A percentile compares a stretch with the other conserved stretches of the same genome.
Evolutionary conservation across 495 filamentous ascomycete genomes (phyloP).

Genomic region (Chaetomium fimeti): DNA sequence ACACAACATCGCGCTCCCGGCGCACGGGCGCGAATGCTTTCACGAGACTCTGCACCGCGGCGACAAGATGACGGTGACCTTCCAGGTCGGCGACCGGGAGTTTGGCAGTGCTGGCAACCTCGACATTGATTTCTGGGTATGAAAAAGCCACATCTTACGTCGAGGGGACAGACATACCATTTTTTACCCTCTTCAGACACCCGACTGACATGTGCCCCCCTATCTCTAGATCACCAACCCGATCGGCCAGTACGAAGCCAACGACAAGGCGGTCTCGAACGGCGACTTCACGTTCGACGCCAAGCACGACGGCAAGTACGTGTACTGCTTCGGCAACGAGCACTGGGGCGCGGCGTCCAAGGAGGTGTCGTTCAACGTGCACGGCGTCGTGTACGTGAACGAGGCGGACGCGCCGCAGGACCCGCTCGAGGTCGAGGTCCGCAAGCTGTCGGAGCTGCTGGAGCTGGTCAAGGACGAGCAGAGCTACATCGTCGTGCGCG

Average conservation of each 20-base stretch:
- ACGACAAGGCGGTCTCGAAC: conserved; percentile 74
- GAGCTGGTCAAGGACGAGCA: conserved; percentile 96
- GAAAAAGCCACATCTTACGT: conserved; percentile 19
- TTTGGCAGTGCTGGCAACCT: conserved; percentile 93
- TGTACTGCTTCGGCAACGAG: conserved; percentile 99
- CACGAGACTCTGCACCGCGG: conserved; percentile 89
- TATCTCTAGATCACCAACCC: conserved; percentile 77
- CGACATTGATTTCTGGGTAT: conserved; percentile 97
- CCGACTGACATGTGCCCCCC: neutral
- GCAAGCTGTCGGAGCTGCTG: conserved; percentile 78
- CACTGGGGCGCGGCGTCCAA: conserved; percentile 88
- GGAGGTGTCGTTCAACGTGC: conserved; percentile 98
- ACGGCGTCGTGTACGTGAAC: conserved; percentile 95
- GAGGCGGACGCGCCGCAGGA: conserved; percentile 81
- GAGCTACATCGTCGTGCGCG: conserved; percentile 91
- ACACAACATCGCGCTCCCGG: conserved; percentile 92
- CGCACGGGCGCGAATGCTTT: conserved; percentile 94
- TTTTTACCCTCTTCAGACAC: conserved; percentile 11
- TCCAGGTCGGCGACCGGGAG: conserved; percentile 95
- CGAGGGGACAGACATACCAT: neutral
- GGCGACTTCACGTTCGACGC: conserved; percentile 94
- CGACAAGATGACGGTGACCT: conserved; percentile 97
- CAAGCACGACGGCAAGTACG: conserved; percentile 77
- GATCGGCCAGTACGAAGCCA: conserved; percentile 65
- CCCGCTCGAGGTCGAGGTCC: conserved; percentile 89